These are phyloP conservation scores for Tieghemiomyces parasiticus DNA, from an alignment of 192 early-diverging fungal species.

Conservation along the genomic window DNA sequence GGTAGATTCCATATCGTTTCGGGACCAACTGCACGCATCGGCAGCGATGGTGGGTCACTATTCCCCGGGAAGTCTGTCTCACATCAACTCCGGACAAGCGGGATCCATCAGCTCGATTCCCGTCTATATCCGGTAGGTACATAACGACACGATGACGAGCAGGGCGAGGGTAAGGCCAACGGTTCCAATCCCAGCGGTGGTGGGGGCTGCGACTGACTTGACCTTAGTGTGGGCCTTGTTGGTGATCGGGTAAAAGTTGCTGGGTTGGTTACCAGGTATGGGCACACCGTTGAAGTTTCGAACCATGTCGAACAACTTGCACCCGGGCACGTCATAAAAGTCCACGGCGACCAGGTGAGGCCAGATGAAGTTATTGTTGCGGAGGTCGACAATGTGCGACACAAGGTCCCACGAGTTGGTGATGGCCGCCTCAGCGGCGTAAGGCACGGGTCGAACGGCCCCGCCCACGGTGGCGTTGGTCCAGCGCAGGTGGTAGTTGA, in stretches of 20 bases:
- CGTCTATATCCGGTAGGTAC: not conserved
- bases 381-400: not conserved
- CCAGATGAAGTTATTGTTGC: slow-evolving; percentile 6
- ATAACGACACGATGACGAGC: not conserved
- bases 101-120: no score
- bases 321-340: not conserved
- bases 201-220: no score
- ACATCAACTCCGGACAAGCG: no score
- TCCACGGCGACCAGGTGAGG: not conserved
- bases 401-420: slow-evolving; percentile 6
- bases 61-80: no score
- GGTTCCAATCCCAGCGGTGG: no score
- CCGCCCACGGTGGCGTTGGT: slow-evolving; percentile 3
- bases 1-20: no score
- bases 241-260: not conserved
- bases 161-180: no score
- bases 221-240: no score
- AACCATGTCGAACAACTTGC: not conserved
- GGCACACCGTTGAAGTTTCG: not conserved
- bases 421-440: not conserved
- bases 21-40: no score
- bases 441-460: not conserved
- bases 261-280: no score
- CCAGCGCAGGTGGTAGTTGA: slow-evolving; percentile 11
- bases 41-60: no score